phyloP scores from a whole-genome alignment of 2,329 filamentous ascomycete genomes.

The Scleromitrula shiraiana region DNA sequence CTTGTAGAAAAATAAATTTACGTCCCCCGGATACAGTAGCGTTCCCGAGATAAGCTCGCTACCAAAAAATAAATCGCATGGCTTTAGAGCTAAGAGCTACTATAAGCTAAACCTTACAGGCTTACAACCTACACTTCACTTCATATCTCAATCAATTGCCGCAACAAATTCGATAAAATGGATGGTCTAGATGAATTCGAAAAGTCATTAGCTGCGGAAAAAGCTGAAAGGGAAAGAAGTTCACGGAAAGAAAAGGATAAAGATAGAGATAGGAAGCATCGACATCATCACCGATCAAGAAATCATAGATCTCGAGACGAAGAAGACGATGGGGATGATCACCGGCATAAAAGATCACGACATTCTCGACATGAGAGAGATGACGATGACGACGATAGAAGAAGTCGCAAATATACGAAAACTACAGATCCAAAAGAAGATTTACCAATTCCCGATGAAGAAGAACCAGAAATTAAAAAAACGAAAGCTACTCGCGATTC shows the following conservation, averaged over 20 bases:
- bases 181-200: constrained; percentile 66
- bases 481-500: constrained; percentile 56
- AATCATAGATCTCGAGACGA: constrained; percentile 23
- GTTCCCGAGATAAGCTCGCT: constrained; percentile 4
- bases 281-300: constrained; percentile 27
- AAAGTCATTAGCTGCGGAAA: constrained; percentile 61
- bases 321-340: constrained; percentile 34
- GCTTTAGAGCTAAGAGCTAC: no score
- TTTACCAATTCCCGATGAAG: constrained; percentile 43
- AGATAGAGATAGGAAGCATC: constrained; percentile 32
- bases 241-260: constrained; percentile 38
- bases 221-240: constrained; percentile 42
- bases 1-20: constrained; percentile 13
- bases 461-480: constrained; percentile 30
- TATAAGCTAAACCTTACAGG: no score
- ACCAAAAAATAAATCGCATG: no score
- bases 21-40: constrained; percentile 10
- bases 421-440: constrained; percentile 42
- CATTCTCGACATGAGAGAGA: constrained; percentile 31
- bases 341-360: constrained; percentile 55
- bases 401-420: constrained; percentile 33
- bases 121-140: constrained; percentile 2
- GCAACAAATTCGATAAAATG: constrained; percentile 33
- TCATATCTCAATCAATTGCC: constrained; percentile 6
- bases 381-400: constrained; percentile 29